Evolutionary conservation across 768 basidiomycete species (phyloP).

Genomic region (Russula griseocarnosa): DNA sequence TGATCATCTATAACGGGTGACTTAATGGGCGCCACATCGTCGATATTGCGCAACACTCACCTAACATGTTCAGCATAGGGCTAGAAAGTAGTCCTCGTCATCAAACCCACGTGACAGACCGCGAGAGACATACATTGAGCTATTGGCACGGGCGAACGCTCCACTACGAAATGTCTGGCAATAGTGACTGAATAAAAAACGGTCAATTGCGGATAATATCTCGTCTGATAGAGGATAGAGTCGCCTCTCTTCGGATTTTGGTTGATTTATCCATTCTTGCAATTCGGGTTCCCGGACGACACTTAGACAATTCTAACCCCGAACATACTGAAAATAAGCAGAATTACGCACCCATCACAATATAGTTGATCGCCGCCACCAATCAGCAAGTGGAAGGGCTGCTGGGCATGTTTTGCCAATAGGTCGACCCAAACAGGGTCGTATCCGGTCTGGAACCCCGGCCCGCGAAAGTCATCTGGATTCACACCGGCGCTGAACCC

Average conservation of each 20-base stretch:
- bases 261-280: slow-evolving; percentile 76
- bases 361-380: slow-evolving; percentile 97
- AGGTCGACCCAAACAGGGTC: slow-evolving; percentile 95
- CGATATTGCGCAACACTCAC: slow-evolving; percentile 39
- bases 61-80: slow-evolving; percentile 86
- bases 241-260: slow-evolving; percentile 60
- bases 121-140: slow-evolving; percentile 66
- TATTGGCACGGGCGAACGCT: slow-evolving; percentile 87
- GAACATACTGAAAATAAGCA: not conserved
- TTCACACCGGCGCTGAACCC: slow-evolving; percentile 89
- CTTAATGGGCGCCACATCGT: slow-evolving; percentile 3
- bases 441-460: slow-evolving; percentile 75
- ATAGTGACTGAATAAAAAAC: slow-evolving; percentile 91
- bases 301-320: slow-evolving; percentile 35
- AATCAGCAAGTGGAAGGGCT: slow-evolving; percentile 86
- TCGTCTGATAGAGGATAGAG: slow-evolving; percentile 60
- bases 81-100: slow-evolving; percentile 36
- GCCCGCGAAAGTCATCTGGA: slow-evolving; percentile 77
- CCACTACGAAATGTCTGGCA: slow-evolving; percentile 82
- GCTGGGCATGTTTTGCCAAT: slow-evolving; percentile 68
- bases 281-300: slow-evolving; percentile 85
- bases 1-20: slow-evolving; percentile 63
- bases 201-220: slow-evolving; percentile 71
- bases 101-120: not conserved
- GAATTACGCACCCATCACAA: slow-evolving; percentile 60